Base-by-base conservation (phyloP, 2,329 filamentous ascomycete species). In the Tolypocladium endophyticum region DNA sequence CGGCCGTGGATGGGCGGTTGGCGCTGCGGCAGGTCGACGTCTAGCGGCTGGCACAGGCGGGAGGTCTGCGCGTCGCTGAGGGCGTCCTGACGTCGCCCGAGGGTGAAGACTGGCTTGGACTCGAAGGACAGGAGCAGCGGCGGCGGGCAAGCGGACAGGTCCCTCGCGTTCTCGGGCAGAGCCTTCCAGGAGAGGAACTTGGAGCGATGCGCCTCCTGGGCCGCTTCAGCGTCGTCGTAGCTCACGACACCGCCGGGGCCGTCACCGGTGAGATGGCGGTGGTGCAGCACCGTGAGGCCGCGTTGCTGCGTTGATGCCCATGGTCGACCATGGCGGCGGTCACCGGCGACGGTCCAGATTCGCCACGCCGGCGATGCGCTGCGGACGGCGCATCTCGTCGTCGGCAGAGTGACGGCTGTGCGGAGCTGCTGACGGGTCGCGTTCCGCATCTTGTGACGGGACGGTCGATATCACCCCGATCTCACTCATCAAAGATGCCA, bases 101-200 rank as follows among this genome's bases (percentile, higher is more conserved):
- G 88, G 18, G 93, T 97, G 75, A 94, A 97, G 55, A 92, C 90
- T 1, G 92, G 91, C 39, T 81, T 76, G 55, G 92, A 89, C 58
- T 90, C 87, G 73, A 96, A 94, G 64, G 90, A 92, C 63, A 97
- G 79, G 64, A 97, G 79, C 38, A 84, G 85, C 33, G 91, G 89
- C 18, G 79, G 76, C 1, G 88, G 88, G 11, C 81, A 72, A 5
- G 75, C 64, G 1, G 72, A 2, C 16, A 57, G 53, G 25, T 52
- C 33, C n/a, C 54, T 57, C 28, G 64, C 41, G 38, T 63, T 57
- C 23, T 67, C 56, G 25, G 65, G 30, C 55, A 67, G 59, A 61
- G 63, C 65, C 56, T 75, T 76, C 70, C 71, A 75, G n/a, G 64
- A 62, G 33, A 77, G 67, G 43, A 75, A 68, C 1, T 38, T 57